Conservation (phyloP, 768 basidiomycete genomes). For the Butyriboletus loyo region DNA sequence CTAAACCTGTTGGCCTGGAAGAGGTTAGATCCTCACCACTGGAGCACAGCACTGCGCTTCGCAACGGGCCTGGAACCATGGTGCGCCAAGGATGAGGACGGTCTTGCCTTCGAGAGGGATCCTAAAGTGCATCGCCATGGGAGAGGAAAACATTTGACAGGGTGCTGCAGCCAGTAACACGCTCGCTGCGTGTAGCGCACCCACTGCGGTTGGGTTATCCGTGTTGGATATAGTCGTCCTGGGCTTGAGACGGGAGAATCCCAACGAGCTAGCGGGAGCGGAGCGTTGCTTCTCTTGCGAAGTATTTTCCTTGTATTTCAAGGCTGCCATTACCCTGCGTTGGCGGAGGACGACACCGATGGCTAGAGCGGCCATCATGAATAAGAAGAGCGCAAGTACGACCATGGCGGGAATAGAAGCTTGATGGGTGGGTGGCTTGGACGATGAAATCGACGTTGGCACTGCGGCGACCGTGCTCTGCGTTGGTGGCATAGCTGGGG, state of each 20-base stretch:
- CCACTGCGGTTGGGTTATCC: conserved; percentile 15
- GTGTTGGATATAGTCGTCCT: neutral
- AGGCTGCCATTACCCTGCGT: neutral
- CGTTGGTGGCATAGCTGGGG: conserved; percentile 17
- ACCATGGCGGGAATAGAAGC: conserved; percentile 21
- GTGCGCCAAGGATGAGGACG: conserved; percentile 20
- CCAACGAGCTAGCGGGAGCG: neutral
- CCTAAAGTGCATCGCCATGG: conserved; percentile 23
- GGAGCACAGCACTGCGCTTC: conserved; percentile 5
- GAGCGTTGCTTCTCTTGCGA: neutral
- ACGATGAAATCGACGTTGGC: neutral
- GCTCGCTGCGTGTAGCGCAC: conserved; percentile 22
- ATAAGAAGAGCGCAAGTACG: conserved; percentile 14
- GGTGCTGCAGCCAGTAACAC: conserved; percentile 26
- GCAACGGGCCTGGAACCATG: conserved; percentile 6
- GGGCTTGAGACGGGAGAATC: conserved; percentile 3
- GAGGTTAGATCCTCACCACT: neutral
- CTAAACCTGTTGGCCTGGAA: neutral
- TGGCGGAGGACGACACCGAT: conserved; percentile 22
- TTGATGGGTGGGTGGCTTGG: conserved; percentile 2
- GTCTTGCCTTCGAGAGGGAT: conserved; percentile 19
- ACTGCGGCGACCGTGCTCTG: conserved; percentile 1
- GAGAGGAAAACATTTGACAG: conserved; percentile 17
- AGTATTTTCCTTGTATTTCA: neutral
- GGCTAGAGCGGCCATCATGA: conserved; percentile 19